Base-by-base conservation (phyloP, 176 grass and related monocot genomes). In the Phragmites australis region DNA sequence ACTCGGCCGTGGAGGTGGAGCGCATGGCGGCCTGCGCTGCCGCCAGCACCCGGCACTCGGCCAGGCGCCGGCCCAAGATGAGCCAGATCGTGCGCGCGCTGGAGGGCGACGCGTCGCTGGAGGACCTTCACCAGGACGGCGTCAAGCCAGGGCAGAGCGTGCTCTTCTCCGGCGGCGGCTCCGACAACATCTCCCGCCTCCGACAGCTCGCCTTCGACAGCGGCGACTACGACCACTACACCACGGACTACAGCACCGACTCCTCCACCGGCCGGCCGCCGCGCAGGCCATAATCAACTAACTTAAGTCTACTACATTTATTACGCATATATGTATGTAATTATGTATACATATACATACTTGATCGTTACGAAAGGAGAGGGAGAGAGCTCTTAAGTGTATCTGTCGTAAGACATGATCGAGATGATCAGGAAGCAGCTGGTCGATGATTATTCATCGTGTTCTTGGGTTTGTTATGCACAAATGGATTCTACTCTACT, bases 81-180 rank as follows among this genome's bases (percentile, higher is more conserved):
- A 92, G 90, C 78, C 65, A 88, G 86, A 88, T 83, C 67, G 86
- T 88, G 44, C 74, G 86, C 21, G 86, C 86, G 55, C 65, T 83
- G 2, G 86, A 88, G 59, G 74, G 80, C 10, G 86, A 83, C 74
- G 74, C 41, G 18, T 88, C 86, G 57, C 79, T 88, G 19, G 80
- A 88, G 0, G 80, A 83, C 50, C 72, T 83, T 56, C 75, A 83
- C 59, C 67, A 79, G 7, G 65, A 29, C 55, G 83, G 64, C 8
- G 72, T 72, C 2, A 83, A 55, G 66, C 86, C 74, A 0, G 80
- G 86, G 8, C 80, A 83, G 65, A 83, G 86, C 80, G 21, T 37
- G 27, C 56, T 88, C 79, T 83, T 83, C 66, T 16, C 80, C 32
- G 6, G 18, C 55, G 47, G 62, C 8, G 15, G 47, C 0, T 79